Conservation (phyloP, 2,329 filamentous ascomycete genomes). For the Pezicula neosporulosa region DNA sequence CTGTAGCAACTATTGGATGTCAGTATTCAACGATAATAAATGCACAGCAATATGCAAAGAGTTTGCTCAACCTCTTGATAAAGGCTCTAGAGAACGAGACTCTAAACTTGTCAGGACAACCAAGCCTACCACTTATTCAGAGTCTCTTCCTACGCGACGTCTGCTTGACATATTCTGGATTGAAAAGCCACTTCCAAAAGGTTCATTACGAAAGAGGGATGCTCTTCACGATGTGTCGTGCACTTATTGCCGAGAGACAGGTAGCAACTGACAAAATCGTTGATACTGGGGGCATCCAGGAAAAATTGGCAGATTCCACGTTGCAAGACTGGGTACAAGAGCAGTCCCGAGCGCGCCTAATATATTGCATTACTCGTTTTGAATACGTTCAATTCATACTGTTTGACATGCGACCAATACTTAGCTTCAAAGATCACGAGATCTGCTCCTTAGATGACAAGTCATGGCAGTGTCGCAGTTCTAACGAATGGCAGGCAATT, state of each 20-base stretch:
- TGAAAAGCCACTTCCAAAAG: background rate
- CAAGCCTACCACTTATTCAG: background rate
- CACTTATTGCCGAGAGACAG: background rate
- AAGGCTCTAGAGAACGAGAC: too few relatives aligned
- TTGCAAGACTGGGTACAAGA: background rate
- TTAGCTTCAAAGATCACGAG: background rate
- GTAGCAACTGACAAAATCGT: background rate
- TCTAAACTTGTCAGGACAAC: too few relatives aligned
- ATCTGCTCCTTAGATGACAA: background rate
- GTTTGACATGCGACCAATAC: background rate
- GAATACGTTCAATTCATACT: background rate
- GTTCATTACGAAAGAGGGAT: background rate
- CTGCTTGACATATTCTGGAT: background rate
- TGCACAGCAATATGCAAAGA: too few relatives aligned
- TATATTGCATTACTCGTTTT: background rate
- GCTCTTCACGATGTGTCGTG: background rate
- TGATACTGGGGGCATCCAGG: background rate
- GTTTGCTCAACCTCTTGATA: too few relatives aligned
- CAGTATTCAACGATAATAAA: too few relatives aligned
- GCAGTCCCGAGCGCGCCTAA: background rate
- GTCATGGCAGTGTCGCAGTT: background rate
- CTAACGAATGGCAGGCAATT: background rate
- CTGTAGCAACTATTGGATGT: too few relatives aligned
- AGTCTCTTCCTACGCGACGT: background rate
- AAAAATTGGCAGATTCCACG: background rate